phyloP scores from a whole-genome alignment of 495 filamentous ascomycete species.

The Apodospora peruviana region DNA sequence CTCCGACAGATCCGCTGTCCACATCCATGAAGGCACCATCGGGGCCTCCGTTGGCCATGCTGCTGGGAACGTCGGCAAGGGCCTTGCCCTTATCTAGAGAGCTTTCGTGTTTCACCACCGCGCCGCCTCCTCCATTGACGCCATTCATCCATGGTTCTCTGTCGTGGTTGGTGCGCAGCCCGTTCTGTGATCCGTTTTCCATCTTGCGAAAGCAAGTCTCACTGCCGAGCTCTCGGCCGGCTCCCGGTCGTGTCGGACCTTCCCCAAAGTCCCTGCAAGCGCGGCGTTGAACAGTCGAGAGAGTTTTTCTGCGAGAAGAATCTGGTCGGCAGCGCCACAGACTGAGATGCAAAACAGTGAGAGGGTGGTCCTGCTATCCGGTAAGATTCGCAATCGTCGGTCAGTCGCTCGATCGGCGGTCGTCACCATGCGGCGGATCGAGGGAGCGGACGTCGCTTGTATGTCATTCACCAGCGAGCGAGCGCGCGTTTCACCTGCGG shows the following conservation, averaged over 20 bases:
- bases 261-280: not conserved
- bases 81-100: conserved; percentile 20
- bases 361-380: too few relatives aligned
- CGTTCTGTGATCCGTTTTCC: conserved; percentile 44
- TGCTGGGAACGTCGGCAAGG: conserved; percentile 9
- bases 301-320: not conserved
- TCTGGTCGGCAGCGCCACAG: not conserved
- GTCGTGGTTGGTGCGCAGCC: conserved; percentile 44
- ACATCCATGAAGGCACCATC: conserved; percentile 15
- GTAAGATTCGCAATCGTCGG: too few relatives aligned
- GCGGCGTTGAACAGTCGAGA: not conserved
- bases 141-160: conserved; percentile 38
- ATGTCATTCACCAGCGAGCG: conserved; percentile 1
- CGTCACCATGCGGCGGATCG: conserved; percentile 1
- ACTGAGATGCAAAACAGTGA: not conserved
- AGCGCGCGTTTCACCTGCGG: conserved; percentile 5
- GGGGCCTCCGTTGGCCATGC: conserved; percentile 24
- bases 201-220: conserved; percentile 41
- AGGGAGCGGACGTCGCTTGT: not conserved
- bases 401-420: not conserved
- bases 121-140: conserved; percentile 35
- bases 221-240: conserved; percentile 6
- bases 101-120: conserved; percentile 9
- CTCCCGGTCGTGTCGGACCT: conserved; percentile 1
- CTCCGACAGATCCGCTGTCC: conserved; percentile 11